Percentiles rank a stretch among this genome's conserved stretches.
Conservation (phyloP, 768 basidiomycete genomes). For the Pholiota conissans region DNA sequence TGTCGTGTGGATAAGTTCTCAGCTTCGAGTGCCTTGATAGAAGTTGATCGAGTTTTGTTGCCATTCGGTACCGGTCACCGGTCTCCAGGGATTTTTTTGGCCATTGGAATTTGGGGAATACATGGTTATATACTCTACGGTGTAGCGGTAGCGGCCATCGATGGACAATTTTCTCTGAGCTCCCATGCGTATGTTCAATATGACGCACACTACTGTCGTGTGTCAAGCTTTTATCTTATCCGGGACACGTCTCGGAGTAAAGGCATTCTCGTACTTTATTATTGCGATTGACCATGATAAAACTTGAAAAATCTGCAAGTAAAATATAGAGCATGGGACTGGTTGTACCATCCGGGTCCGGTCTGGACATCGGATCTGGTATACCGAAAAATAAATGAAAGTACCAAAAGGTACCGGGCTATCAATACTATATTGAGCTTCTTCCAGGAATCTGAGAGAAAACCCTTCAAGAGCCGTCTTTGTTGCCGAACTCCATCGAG, state of each 20-base stretch:
- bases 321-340: no score
- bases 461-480: not conserved
- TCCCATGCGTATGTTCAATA: no score
- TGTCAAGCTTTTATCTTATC: no score
- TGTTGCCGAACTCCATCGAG: not conserved
- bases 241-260: no score
- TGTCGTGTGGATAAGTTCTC: not conserved
- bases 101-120: no score
- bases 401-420: not conserved
- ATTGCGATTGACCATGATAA: not conserved
- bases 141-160: no score
- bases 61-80: not conserved
- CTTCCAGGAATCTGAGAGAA: not conserved
- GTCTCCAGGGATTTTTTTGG: not conserved
- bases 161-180: no score
- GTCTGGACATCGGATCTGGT: not conserved
- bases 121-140: no score
- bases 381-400: not conserved
- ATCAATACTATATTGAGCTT: not conserved
- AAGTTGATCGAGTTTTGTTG: not conserved
- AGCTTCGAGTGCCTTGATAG: not conserved
- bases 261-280: no score
- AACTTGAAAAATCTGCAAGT: not conserved
- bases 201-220: no score
- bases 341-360: not conserved